Conservation (phyloP, 2,329 filamentous ascomycete genomes). For the Scedosporium minutisporum region DNA sequence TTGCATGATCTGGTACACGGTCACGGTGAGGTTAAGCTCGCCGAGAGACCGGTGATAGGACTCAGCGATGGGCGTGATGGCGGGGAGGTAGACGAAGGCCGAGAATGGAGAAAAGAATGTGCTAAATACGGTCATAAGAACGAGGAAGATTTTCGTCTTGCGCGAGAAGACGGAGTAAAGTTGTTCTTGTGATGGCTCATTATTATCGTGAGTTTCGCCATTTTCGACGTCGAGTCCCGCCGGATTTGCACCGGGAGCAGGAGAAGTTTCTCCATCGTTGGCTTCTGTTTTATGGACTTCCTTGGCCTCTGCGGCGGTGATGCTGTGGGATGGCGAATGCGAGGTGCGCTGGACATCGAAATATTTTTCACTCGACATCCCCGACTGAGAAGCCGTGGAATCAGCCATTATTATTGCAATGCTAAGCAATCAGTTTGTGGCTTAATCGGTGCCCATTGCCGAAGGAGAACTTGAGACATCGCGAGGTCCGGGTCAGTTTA, state of each 20-base stretch:
- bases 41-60: slow-evolving; percentile 32
- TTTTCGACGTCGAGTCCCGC: background rate
- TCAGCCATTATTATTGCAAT: too few species aligned
- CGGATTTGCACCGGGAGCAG: background rate
- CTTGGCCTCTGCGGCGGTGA: background rate
- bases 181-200: background rate
- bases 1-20: slow-evolving; percentile 51
- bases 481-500: too few species aligned
- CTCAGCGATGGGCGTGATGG: slow-evolving; percentile 35
- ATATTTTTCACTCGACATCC: too few species aligned
- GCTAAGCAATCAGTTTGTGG: too few species aligned
- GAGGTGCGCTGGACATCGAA: too few species aligned
- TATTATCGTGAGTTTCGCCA: background rate
- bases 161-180: slow-evolving; percentile 23
- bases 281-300: background rate
- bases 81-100: slow-evolving; percentile 45
- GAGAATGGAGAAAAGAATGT: slow-evolving; percentile 37
- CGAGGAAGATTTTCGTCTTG: slow-evolving; percentile 30
- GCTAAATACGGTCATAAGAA: slow-evolving; percentile 26
- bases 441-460: too few species aligned
- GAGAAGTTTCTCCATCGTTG: background rate
- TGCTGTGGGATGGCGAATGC: background rate
- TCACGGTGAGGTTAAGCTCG: slow-evolving; percentile 41
- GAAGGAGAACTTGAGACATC: too few species aligned
- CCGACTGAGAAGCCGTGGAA: too few species aligned